phyloP scores from a whole-genome alignment of 148 eudicot species.

The Nepenthes gracilis region DNA sequence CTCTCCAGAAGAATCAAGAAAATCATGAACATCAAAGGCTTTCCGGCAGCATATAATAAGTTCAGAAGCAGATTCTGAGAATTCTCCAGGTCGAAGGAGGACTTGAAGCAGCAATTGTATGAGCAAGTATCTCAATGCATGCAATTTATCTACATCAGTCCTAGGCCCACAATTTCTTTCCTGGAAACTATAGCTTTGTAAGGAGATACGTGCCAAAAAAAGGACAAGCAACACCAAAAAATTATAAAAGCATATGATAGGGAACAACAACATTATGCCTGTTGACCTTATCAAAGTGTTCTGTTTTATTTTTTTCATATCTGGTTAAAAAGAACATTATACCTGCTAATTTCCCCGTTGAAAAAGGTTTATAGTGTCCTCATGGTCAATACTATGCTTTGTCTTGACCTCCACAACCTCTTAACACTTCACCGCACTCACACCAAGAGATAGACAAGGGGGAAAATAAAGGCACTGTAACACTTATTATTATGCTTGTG shows the following conservation, averaged over 20 bases:
- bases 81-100: constrained; percentile 76
- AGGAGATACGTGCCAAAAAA: background rate
- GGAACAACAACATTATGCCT: background rate
- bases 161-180: constrained; percentile 66
- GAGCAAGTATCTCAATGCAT: constrained; percentile 88
- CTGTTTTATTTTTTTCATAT: too few species aligned
- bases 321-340: too few species aligned
- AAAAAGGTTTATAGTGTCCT: too few species aligned
- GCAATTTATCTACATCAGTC: constrained; percentile 53
- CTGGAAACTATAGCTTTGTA: constrained; percentile 18
- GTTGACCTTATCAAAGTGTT: too few species aligned
- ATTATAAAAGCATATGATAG: background rate
- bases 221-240: background rate
- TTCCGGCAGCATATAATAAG: constrained; percentile 80
- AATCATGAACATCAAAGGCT: constrained; percentile 54
- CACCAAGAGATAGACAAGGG: too few species aligned
- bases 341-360: too few species aligned
- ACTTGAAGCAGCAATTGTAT: constrained; percentile 83
- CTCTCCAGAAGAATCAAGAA: constrained; percentile 54
- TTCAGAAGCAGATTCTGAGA: constrained; percentile 73
- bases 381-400: too few species aligned
- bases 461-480: too few species aligned
- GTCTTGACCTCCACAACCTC: too few species aligned
- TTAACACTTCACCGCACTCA: too few species aligned
- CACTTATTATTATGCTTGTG: too few species aligned